Evolutionary conservation across 805 yeast species (phyloP), one percentile per base, ranked within the genome.

Genomic region (Myxozyma neotropica): DNA sequence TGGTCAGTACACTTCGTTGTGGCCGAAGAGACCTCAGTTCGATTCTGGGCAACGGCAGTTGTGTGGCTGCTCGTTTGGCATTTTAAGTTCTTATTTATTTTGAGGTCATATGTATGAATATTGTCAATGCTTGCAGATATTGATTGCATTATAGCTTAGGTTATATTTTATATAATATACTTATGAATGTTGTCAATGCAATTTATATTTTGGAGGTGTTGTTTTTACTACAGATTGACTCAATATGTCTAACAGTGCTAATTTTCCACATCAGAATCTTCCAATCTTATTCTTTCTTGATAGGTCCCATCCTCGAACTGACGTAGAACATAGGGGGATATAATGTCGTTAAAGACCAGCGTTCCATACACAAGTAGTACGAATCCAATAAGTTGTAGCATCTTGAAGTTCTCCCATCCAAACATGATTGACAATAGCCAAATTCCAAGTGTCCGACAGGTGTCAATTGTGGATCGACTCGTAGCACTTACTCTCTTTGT

Each of bases 381-480:
- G 68, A 88, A 88, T 0, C 94, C 95, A 19, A 80, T 29, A 21
- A 84, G 74, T 71, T 88, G 95, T 53, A 85, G 72, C n/a, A 74
- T 67, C 21, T 78, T 77, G 73, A 87, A 88, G 1, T 77, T 67
- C 72, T 88, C 94, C 95, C 94, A 88, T 2, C 93, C 94, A 63
- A 88, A 68, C 23, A 72, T 53, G 52, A 88, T 74, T 0, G 94
- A 88, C 7, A 86, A 80, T 0, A 85, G 39, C 95, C 95, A 88
- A 17, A 88, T 92, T 27, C 86, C 72, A 24, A 87, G 73, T 0
- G 94, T 88, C 64, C 95, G 78, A 59, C 88, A 85, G 0, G 91
- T 85, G 69, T 88, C 95, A 52, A 88, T 81, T 1, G 94, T 88
- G 23, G 90, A 84, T 69, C 94, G 78, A 1, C 92, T 80, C 1